Conservation (phyloP, 2,329 filamentous ascomycete species). For the Alternaria brassicicola region DNA sequence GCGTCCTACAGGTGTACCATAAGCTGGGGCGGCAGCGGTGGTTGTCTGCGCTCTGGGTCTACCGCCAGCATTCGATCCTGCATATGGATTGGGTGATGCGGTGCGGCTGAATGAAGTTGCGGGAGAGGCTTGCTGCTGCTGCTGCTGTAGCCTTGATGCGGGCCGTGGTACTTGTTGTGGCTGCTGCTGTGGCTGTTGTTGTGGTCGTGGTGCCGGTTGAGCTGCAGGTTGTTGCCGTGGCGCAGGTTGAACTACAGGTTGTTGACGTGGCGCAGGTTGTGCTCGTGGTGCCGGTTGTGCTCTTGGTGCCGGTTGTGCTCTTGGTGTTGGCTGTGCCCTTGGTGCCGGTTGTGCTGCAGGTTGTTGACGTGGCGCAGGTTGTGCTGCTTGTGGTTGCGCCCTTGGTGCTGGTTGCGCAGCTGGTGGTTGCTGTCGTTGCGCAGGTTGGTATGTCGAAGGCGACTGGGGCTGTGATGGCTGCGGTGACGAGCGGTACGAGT, state of each 20-base stretch:
- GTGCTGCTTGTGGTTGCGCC: conserved; percentile 8
- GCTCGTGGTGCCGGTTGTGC: conserved; percentile 4
- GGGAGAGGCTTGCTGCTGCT: conserved; percentile 15
- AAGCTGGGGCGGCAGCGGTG: conserved; percentile 41
- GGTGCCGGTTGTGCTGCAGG: not conserved
- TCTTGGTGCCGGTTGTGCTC: conserved; percentile 3
- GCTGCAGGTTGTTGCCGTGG: conserved; percentile 5
- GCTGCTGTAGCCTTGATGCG: conserved; percentile 9
- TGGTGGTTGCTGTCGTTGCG: conserved; percentile 5
- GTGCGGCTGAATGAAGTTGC: conserved; percentile 23
- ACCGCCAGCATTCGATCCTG: conserved; percentile 37
- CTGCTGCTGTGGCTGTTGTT: conserved; percentile 5
- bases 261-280: conserved; percentile 10
- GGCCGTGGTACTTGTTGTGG: conserved; percentile 3
- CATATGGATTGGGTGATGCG: conserved; percentile 69
- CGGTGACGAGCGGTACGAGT: conserved; percentile 19
- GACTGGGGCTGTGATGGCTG: conserved; percentile 13
- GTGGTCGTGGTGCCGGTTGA: conserved; percentile 1
- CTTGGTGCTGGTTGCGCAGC: conserved; percentile 6
- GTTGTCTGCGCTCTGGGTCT: conserved; percentile 49
- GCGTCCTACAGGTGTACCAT: conserved; percentile 40
- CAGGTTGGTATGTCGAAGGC: conserved; percentile 15
- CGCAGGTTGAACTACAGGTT: conserved; percentile 5
- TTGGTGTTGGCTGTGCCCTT: not conserved
- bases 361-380: conserved; percentile 7